Base-by-base conservation (phyloP, 805 yeast species). In the Debaryomyces tyrocola region DNA sequence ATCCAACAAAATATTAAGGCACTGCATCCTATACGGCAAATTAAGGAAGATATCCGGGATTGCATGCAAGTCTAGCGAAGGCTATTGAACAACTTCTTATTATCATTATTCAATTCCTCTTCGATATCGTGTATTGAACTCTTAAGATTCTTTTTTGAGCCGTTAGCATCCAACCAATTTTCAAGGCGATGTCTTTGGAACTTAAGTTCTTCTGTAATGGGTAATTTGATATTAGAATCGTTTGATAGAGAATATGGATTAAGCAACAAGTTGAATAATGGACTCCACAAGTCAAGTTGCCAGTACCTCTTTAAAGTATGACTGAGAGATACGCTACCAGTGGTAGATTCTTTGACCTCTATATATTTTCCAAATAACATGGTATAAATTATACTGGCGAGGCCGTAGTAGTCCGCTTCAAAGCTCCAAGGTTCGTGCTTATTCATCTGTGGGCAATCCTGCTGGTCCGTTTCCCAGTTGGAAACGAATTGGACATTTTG, bases 321-420 rank as follows among this genome's bases (percentile, higher is more conserved):
- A 6, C 65, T 54, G 17, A 85, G 54, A n/a, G 58, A 63, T 41
- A 74, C 65, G 3, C 49, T 51, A 0, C 65, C 68, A 15, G 40
- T 48, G 4, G 47, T 56, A 5, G 50, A 33, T 40, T 60, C 57
- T 1, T 59, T 61, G 0, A 79, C 71, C 40, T 77, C 78, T 24
- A 90, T 83, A 45, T 76, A 75, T 11, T 74, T 69, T 0, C 95
- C 95, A 69, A 83, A 90, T 14, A 90, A 67, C 75, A 90, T 66
- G 0, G 83, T 75, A 56, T 90, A 92, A 2, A 89, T 69, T 0
- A 87, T 78, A 29, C 82, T 78, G 0, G 96, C 97, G 15, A 88
- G 51, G 0, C 96, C 96, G 61, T 78, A 86, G 59, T 89, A 89
- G 65, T 90, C 97, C 3, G 85, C 83, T 59, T 90, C 90, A 57